A percentile compares a stretch with the other conserved stretches of the same genome.
phyloP scores from a whole-genome alignment of 371 early-diverging fungal species.

The Rhizopus sp. region DNA sequence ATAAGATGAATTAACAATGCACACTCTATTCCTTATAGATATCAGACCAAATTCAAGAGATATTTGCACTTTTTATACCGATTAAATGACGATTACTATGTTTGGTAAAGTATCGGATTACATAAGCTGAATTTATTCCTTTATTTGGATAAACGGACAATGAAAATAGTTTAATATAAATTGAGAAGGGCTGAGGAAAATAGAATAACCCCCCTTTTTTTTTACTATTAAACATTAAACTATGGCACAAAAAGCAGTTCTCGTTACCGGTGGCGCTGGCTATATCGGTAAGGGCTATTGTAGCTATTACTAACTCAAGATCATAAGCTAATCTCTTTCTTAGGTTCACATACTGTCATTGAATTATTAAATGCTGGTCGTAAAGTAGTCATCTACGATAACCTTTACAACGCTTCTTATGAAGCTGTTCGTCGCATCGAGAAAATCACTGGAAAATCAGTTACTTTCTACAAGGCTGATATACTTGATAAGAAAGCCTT shows the following conservation, averaged over 20 bases:
- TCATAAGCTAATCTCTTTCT: background rate
- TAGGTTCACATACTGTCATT: conserved; percentile 91
- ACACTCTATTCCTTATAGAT: too few species aligned
- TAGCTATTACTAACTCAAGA: background rate
- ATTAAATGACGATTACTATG: too few species aligned
- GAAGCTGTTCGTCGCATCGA: conserved; percentile 73
- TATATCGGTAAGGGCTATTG: conserved; percentile 48
- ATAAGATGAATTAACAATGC: too few species aligned
- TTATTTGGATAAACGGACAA: too few species aligned
- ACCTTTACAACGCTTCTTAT: conserved; percentile 76
- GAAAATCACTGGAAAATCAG: conserved; percentile 57
- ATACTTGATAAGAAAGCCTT: conserved; percentile 66
- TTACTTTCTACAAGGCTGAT: conserved; percentile 75
- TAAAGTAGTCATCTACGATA: conserved; percentile 82
- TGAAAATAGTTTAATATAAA: too few species aligned
- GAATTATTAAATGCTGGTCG: conserved; percentile 73
- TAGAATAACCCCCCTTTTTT: background rate
- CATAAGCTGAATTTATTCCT: too few species aligned
- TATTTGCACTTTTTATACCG: too few species aligned
- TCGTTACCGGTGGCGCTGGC: conserved; percentile 58
- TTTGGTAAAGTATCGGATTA: too few species aligned
- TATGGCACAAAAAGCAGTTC: conserved; percentile 37
- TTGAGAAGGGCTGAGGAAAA: background rate
- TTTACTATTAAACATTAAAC: conserved; percentile 5
- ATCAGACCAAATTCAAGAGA: too few species aligned